Evolutionary conservation across 108 stramenopile genomes (phyloP).

Genomic region (Nitzschia palea): DNA sequence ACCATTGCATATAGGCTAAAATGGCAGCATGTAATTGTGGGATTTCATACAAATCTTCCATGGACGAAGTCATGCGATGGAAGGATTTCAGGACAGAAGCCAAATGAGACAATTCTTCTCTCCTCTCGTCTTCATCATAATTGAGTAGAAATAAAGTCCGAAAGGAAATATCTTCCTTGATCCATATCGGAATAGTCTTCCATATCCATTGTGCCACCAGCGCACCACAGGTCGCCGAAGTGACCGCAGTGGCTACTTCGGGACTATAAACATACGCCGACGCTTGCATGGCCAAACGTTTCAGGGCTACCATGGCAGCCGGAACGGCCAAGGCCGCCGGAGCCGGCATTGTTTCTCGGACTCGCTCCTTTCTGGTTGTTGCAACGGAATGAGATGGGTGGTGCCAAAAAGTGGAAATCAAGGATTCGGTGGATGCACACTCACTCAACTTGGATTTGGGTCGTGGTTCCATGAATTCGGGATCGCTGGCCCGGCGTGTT

Average conservation of each 20-base stretch:
- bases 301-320: constrained; percentile 29
- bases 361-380: too few species aligned
- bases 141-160: constrained; percentile 16
- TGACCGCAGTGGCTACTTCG: constrained; percentile 13
- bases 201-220: constrained; percentile 32
- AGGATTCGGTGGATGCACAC: too few species aligned
- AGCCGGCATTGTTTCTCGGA: constrained; percentile 28
- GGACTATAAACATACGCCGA: not conserved
- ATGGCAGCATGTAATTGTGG: constrained; percentile 66
- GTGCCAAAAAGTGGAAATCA: too few species aligned
- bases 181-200: constrained; percentile 52
- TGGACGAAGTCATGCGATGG: constrained; percentile 40
- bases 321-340: constrained; percentile 32
- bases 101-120: constrained; percentile 47
- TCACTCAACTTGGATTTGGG: too few species aligned
- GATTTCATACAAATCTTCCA: constrained; percentile 36
- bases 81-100: constrained; percentile 51
- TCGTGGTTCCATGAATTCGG: too few species aligned
- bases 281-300: constrained; percentile 30
- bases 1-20: constrained; percentile 59
- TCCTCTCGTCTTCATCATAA: constrained; percentile 2
- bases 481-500: too few species aligned
- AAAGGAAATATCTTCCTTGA: constrained; percentile 59
- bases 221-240: constrained; percentile 25
- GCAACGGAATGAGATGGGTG: too few species aligned